Percentiles rank a stretch among this genome's conserved stretches.
Evolutionary conservation across 129 eudicot genomes (phyloP).

Genomic region (Mikania micrantha): DNA sequence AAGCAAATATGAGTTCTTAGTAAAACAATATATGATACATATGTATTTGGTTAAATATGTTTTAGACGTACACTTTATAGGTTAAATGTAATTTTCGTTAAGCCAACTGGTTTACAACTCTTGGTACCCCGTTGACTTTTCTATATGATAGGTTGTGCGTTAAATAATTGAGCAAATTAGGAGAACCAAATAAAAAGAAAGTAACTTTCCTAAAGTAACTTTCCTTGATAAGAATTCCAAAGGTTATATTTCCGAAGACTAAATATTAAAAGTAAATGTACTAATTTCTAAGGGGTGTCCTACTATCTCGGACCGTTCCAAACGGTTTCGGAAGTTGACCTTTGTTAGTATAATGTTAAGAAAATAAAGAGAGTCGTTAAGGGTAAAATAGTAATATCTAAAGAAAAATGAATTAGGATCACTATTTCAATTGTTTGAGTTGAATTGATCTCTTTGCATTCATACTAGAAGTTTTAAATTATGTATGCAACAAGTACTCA

Average conservation of each 20-base stretch:
- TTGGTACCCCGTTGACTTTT: no score
- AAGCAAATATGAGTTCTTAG: no score
- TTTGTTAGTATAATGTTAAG: slow-evolving; percentile 2
- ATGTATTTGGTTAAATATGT: no score
- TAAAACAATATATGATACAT: background rate
- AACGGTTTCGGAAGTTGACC: slow-evolving; percentile 29
- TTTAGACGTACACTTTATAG: no score
- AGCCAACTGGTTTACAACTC: no score
- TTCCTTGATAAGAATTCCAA: background rate
- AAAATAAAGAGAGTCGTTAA: background rate
- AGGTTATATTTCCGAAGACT: background rate
- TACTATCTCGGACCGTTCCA: slow-evolving; percentile 14
- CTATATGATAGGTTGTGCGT: no score
- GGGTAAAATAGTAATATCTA: background rate
- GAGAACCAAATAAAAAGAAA: no score
- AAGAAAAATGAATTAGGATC: no score
- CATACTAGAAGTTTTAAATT: background rate
- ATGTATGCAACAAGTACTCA: background rate
- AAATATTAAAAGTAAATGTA: background rate
- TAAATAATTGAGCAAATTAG: no score
- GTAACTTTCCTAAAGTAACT: no score
- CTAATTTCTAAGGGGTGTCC: slow-evolving; percentile 16
- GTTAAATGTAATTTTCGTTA: no score
- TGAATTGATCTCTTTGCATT: background rate
- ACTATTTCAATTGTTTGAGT: background rate